Evolutionary conservation across 192 early-diverging fungal genomes (phyloP).

Genomic region (Podila verticillata): DNA sequence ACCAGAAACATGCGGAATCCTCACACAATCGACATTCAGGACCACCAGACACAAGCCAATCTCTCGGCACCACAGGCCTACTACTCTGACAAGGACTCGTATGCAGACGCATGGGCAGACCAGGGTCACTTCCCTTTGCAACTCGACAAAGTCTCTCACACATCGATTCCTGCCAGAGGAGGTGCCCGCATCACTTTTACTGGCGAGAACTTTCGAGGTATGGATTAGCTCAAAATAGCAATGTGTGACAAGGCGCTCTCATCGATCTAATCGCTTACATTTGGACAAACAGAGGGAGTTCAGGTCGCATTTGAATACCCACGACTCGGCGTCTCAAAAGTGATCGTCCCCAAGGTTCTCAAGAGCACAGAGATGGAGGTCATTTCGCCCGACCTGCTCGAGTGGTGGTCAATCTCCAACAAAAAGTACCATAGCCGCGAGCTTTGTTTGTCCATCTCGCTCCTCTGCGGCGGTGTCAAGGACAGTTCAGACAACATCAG

Average conservation of each 20-base stretch:
- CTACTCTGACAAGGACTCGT: neutral
- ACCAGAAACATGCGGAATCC: too few relatives aligned
- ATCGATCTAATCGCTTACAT: neutral
- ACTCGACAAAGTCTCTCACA: slow-evolving; percentile 10
- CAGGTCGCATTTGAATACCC: slow-evolving; percentile 32
- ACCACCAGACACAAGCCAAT: too few relatives aligned
- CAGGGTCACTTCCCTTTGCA: slow-evolving; percentile 37
- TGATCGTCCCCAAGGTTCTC: slow-evolving; percentile 24
- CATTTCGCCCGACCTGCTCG: slow-evolving; percentile 20
- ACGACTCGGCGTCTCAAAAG: slow-evolving; percentile 8
- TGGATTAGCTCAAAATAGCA: neutral
- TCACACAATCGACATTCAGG: too few relatives aligned
- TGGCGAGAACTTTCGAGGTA: slow-evolving; percentile 43
- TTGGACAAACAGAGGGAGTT: slow-evolving; percentile 14
- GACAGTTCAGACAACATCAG: slow-evolving; percentile 12
- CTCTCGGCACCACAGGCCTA: neutral
- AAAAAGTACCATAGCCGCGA: neutral
- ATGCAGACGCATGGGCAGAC: slow-evolving; percentile 37
- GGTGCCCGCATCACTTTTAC: slow-evolving; percentile 14
- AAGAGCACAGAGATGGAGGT: slow-evolving; percentile 36
- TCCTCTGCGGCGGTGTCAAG: slow-evolving; percentile 25
- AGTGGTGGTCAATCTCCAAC: slow-evolving; percentile 18
- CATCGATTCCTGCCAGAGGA: slow-evolving; percentile 17
- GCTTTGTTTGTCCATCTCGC: slow-evolving; percentile 20
- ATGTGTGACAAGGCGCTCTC: too few relatives aligned